Evolutionary conservation across 192 early-diverging fungal species (phyloP).

Genomic region (Backusella circina): DNA sequence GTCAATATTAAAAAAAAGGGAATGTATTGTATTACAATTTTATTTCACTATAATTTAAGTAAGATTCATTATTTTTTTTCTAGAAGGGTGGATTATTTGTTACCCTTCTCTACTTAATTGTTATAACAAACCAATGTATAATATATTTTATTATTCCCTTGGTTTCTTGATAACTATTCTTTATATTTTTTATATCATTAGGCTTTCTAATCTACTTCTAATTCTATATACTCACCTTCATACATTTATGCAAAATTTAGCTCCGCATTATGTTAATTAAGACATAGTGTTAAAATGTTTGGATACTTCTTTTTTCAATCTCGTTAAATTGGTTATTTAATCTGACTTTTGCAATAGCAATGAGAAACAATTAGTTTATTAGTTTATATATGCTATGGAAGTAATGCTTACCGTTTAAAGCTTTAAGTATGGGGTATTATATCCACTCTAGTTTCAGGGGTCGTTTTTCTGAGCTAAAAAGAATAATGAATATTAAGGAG

Average conservation of each 20-base stretch:
- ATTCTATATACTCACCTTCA: no score
- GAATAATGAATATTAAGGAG: constrained; percentile 2
- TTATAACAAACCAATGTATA: neutral
- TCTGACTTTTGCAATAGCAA: neutral
- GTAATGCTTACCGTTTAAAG: neutral
- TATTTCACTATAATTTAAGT: no score
- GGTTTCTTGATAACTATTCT: neutral
- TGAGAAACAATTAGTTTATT: neutral
- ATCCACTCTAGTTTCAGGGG: neutral
- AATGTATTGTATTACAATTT: no score
- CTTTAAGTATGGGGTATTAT: neutral
- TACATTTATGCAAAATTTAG: no score
- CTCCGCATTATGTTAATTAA: no score
- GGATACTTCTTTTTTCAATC: neutral
- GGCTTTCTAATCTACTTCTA: no score
- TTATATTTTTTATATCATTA: neutral
- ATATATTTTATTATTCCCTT: neutral
- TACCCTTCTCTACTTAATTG: neutral
- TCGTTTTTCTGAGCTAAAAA: neutral
- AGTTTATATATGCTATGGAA: no score
- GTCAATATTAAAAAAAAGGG: no score
- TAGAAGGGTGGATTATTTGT: neutral
- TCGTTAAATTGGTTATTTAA: neutral
- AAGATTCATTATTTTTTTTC: no score
- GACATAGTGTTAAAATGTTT: no score